Evolutionary conservation across 225 moss, liverwort and hornwort genomes (phyloP), one percentile per base, ranked within the genome.

Genomic region (Ulota crispa): DNA sequence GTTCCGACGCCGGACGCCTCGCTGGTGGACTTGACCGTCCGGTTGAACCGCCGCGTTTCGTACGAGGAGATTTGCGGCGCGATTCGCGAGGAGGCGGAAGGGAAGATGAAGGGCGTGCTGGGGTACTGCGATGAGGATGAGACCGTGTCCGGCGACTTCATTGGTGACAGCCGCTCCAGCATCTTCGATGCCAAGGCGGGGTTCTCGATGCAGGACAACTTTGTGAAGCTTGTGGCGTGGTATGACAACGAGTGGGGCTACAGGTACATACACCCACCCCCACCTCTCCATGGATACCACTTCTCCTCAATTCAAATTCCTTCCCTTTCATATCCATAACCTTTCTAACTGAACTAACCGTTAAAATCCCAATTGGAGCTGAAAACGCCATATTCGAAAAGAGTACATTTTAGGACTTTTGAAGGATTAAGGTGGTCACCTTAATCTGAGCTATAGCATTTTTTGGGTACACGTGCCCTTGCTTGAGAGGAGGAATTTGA

Each of bases 191-290:
- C 88, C 50, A 90, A 85, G 30, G 92, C 92, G 0, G 88, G 92
- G 13, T 83, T 88, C 42, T 68, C 86, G 1, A 47, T 86, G 81
- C 72, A 52, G 1, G 92, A 92, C 4, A 76, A 85, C 1, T 76
- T 55, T 12, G 86, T 88, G 26, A 86, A 86, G 81, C 70, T 92
- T 1, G 89, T 92, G 36, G 86, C 92, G n/a, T 90, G 88, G 88
- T 92, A 83, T 50, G 92, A 92, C 83, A 92, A 92, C 79, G 92
- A 92, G 83, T 92, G 89, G 89, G 92, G 92, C 32, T 92, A 92
- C 89, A 92, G 92, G 92, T 92, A 77, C 54, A 36, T 15, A 47
- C 47, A 16, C 26, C 12, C 19, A 1, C 9, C 6, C 3, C 23
- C 42, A 20, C 10, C 8, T 14, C 45, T 56, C 56, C 3, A 23